Conservation (phyloP, 179 eudicot genomes). For the Nepenthes alata region DNA sequence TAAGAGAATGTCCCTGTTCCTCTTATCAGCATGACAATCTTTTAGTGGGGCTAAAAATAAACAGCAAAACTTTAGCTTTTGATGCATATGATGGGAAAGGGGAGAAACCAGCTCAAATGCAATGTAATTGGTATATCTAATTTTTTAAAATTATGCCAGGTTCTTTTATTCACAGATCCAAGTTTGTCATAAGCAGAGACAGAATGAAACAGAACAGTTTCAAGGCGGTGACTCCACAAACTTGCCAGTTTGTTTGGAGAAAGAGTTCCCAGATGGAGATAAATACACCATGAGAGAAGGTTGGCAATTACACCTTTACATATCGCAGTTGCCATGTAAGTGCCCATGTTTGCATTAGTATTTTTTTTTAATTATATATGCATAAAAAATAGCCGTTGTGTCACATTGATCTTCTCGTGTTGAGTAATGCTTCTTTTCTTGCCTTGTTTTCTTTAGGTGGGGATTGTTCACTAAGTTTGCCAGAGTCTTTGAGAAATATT, state of each 20-base stretch:
- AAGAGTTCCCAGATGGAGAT: conserved; percentile 21
- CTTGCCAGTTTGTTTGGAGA: conserved; percentile 33
- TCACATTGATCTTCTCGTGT: not conserved
- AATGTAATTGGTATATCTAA: not conserved
- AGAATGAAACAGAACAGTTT: conserved; percentile 12
- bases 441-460: conserved; percentile 46
- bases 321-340: conserved; percentile 92
- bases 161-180: conserved; percentile 61
- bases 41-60: too few relatives aligned
- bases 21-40: too few relatives aligned
- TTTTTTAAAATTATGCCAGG: conserved; percentile 26
- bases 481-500: conserved; percentile 27
- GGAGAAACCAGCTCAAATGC: too few relatives aligned
- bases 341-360: conserved; percentile 1
- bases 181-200: conserved; percentile 9
- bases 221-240: conserved; percentile 17
- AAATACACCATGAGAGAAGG: conserved; percentile 53
- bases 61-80: too few relatives aligned
- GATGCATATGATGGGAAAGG: too few relatives aligned
- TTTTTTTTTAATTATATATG: conserved; percentile 2
- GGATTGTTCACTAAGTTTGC: conserved; percentile 52
- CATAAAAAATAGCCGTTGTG: not conserved
- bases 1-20: too few relatives aligned
- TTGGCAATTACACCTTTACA: conserved; percentile 73
- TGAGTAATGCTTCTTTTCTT: conserved; percentile 5